A percentile compares a stretch with the other conserved stretches of the same genome.
Evolutionary conservation across 495 filamentous ascomycete genomes (phyloP).

Genomic region (Penicillium egyptiacum): DNA sequence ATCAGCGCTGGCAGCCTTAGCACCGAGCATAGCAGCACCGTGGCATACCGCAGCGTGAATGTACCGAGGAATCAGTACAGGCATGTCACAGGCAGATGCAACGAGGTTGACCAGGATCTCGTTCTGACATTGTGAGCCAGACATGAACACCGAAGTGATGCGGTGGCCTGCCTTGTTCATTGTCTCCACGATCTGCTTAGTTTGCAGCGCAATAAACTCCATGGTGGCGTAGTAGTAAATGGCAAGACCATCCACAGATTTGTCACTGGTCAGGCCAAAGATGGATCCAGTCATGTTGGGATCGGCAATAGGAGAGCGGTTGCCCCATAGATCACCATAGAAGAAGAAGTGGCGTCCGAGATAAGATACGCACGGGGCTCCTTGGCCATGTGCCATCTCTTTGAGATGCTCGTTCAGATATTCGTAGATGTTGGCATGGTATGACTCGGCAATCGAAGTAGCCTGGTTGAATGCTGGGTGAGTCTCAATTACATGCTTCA

Average conservation of each 20-base stretch:
- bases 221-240: constrained; percentile 90
- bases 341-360: constrained; percentile 93
- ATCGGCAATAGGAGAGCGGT: constrained; percentile 90
- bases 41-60: constrained; percentile 95
- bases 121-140: constrained; percentile 95
- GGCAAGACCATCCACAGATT: constrained; percentile 79
- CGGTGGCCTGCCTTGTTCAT: constrained; percentile 85
- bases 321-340: constrained; percentile 98
- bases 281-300: constrained; percentile 86
- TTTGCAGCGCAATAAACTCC: constrained; percentile 97
- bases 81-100: constrained; percentile 85
- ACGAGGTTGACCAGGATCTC: constrained; percentile 86
- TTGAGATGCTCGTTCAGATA: constrained; percentile 88
- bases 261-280: constrained; percentile 82
- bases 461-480: constrained; percentile 85
- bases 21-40: constrained; percentile 94
- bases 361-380: constrained; percentile 76
- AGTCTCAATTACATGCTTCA: constrained; percentile 91
- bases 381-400: constrained; percentile 62
- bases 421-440: constrained; percentile 84
- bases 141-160: constrained; percentile 96
- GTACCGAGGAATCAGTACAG: constrained; percentile 87
- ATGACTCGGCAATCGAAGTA: constrained; percentile 68
- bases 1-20: constrained; percentile 83
- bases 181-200: constrained; percentile 87